Conservation (phyloP, 805 yeast species). For the Yarrowia sp. region DNA sequence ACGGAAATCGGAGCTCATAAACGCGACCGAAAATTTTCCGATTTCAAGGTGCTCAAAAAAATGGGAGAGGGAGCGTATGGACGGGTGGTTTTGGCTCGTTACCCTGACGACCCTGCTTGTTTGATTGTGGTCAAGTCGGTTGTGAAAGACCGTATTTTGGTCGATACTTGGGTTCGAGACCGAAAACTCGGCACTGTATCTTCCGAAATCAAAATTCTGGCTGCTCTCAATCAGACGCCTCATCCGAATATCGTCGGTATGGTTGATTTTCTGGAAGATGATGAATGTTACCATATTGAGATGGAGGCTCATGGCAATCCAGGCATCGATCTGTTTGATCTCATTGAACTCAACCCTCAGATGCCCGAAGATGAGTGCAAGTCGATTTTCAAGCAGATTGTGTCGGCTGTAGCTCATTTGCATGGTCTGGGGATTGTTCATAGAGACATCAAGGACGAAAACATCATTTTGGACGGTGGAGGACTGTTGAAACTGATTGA, state of each 20-base stretch:
- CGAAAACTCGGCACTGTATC: constrained; percentile 89
- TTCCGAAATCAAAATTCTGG: constrained; percentile 92
- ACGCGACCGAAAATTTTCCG: constrained; percentile 67
- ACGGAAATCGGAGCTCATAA: constrained; percentile 62
- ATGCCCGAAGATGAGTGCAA: constrained; percentile 79
- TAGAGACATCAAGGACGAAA: constrained; percentile 93
- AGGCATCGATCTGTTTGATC: constrained; percentile 88
- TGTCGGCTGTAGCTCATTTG: constrained; percentile 73
- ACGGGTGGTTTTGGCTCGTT: constrained; percentile 77
- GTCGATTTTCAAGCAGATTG: constrained; percentile 74
- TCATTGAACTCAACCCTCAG: constrained; percentile 78
- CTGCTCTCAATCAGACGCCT: constrained; percentile 59
- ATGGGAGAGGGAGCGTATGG: constrained; percentile 99
- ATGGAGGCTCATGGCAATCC: constrained; percentile 89
- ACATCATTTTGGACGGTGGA: constrained; percentile 78
- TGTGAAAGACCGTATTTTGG: constrained; percentile 86
- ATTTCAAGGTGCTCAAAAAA: constrained; percentile 66
- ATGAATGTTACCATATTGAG: constrained; percentile 82
- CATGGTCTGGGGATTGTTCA: constrained; percentile 88
- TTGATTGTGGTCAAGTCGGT: constrained; percentile 82
- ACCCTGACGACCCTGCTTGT: constrained; percentile 59
- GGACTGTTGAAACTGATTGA: constrained; percentile 85
- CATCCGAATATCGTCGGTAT: constrained; percentile 86
- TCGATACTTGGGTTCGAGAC: constrained; percentile 97
- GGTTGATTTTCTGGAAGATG: constrained; percentile 91